Base-by-base conservation (phyloP, 2,329 filamentous ascomycete species). In the Tetracladium maxilliforme region DNA sequence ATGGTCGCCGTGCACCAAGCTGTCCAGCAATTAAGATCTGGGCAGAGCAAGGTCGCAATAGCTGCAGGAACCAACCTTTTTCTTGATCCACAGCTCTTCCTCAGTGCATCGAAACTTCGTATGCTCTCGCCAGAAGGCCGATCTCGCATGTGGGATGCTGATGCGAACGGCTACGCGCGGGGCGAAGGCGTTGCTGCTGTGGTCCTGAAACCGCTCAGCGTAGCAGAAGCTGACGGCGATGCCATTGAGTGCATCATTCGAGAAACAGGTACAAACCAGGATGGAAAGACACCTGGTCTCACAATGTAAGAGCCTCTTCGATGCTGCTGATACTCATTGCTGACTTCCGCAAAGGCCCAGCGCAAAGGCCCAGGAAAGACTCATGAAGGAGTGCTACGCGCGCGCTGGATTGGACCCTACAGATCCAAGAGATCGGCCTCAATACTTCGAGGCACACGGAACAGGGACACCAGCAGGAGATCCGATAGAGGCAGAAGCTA, bases 181-280 rank as follows among this genome's bases (percentile, higher is more conserved):
- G 36, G 36, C 6, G 72, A 79, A 34, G 73, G 70, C 1, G 51
- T 66, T 16, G 66, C 58, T 0, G 54, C 66, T 8, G 44, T 78
- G 2, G 37, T 75, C 4, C 38, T 78, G 22, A 77, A 77, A 43
- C 56, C 56, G 2, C 44, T 76, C 0, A 49, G 52, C 5, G 60
- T 70, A 38, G 72, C 72, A 2, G 34, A 76, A 6, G 48, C 49
- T 7, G 64, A 69, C 34, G 64, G 65, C 10, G 69, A 77, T 38
- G 57, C 57, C 0, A 65, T 71, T 30, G 56, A 64, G 4, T 61
- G 55, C 8, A 52, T 71, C 13, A 62, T 73, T 28, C 56, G 64
- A 10, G 61, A 52, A 5, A 64, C 56, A 1, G 48, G 49, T 1
- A 50, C 62, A 16, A 71, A 70, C 30, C 61, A 68, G 30, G 70